Percentiles rank a stretch among this genome's conserved stretches.
Evolutionary conservation across 257 asterid genomes (phyloP).

Genomic region (Coffea canephora): DNA sequence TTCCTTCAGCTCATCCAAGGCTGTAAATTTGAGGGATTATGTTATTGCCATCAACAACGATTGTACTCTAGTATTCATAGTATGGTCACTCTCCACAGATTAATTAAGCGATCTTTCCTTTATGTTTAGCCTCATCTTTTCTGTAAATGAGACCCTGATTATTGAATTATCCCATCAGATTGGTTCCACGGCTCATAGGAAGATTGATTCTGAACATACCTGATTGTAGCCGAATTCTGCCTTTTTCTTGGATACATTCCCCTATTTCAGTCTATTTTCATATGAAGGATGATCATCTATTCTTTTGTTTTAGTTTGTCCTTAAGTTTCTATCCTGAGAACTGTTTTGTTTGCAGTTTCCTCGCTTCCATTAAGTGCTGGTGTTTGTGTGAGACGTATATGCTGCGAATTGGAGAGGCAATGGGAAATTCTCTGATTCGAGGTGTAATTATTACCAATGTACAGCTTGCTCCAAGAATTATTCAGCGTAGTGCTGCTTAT

Average conservation of each 20-base stretch:
- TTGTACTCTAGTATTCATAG: conserved; percentile 42
- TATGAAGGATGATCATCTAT: not conserved
- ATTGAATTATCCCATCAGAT: not conserved
- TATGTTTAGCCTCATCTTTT: not conserved
- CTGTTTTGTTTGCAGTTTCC: not conserved
- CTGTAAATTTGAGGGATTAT: conserved; percentile 47
- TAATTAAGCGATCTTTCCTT: not conserved
- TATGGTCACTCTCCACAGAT: not conserved
- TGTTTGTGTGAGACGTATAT: not conserved
- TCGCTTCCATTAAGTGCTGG: not conserved
- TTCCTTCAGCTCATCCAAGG: conserved; percentile 54
- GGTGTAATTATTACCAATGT: not conserved
- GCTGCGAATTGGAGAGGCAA: not conserved
- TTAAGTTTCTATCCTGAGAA: not conserved
- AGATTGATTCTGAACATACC: not conserved
- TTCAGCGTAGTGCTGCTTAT: too few relatives aligned
- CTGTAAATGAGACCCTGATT: not conserved
- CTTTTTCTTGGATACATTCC: not conserved
- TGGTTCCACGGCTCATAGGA: conserved; percentile 3
- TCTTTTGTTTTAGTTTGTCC: not conserved
- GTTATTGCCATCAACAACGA: conserved; percentile 41
- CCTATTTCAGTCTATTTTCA: not conserved
- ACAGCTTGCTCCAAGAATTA: too few relatives aligned
- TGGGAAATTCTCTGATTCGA: not conserved
- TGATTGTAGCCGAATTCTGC: not conserved